Percentiles rank a stretch among this genome's conserved stretches.
phyloP scores from a whole-genome alignment of 352 stramenopile species.

The Phytophthora capsici region DNA sequence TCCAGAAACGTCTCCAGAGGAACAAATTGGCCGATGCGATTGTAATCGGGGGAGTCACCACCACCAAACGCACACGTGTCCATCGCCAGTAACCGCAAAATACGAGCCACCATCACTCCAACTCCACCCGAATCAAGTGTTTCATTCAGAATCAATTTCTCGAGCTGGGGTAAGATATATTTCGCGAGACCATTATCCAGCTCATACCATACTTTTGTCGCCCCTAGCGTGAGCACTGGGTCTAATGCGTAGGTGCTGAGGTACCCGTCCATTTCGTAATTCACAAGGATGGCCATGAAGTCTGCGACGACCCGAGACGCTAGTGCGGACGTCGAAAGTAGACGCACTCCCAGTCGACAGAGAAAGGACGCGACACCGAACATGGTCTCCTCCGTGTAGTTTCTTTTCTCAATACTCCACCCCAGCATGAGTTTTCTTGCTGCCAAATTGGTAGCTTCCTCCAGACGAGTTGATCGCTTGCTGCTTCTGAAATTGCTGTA shows the following conservation, averaged over 20 bases:
- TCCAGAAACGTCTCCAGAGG: constrained; percentile 2
- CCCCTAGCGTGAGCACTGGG: constrained; percentile 11
- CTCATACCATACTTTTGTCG: constrained; percentile 12
- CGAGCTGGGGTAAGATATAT: constrained; percentile 9
- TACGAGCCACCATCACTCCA: constrained; percentile 13
- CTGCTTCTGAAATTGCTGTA: too few species aligned
- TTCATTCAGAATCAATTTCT: constrained; percentile 13
- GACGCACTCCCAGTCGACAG: constrained; percentile 4
- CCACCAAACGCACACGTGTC: constrained; percentile 10
- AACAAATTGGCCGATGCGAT: constrained; percentile 2
- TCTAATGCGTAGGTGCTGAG: constrained; percentile 16
- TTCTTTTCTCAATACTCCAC: not conserved
- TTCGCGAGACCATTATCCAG: not conserved
- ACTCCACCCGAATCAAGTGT: constrained; percentile 2
- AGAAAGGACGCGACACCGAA: constrained; percentile 20
- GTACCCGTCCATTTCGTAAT: constrained; percentile 7
- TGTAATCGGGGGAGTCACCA: not conserved
- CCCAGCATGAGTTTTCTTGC: constrained; percentile 16
- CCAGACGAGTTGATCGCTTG: too few species aligned
- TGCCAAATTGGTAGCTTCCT: not conserved
- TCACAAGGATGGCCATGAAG: constrained; percentile 16
- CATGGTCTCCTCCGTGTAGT: constrained; percentile 5
- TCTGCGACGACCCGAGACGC: constrained; percentile 15
- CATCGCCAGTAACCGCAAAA: constrained; percentile 14
- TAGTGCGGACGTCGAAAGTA: constrained; percentile 1